Evolutionary conservation across 2,329 filamentous ascomycete species (phyloP), one percentile per base, ranked within the genome.

Genomic region (Metarhizium humberi): DNA sequence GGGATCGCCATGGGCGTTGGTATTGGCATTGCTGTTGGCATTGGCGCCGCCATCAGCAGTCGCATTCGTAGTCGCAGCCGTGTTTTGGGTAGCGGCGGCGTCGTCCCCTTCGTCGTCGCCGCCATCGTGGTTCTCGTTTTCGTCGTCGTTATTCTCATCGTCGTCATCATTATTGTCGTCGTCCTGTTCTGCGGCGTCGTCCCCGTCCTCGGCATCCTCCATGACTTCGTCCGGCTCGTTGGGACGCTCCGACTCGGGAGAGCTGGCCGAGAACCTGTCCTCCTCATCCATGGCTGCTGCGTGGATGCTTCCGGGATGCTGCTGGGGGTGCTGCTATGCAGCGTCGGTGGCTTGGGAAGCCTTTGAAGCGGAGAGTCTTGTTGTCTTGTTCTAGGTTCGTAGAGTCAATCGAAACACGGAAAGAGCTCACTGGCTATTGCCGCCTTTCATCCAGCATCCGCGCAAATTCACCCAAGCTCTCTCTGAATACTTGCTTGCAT

Each of bases 171-270:
- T 64, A 6, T 71, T 66, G 5, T 75, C 64, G 11, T 73, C 68
- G 8, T 71, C 66, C n/a, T 70, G 64, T n/a, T 67, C 67, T 49
- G 69, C 66, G 14, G 69, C 68, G 30, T 71, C 69, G 8, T 73
- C 71, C 20, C 66, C 69, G 25, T 73, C 71, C 14, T 76, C 72
- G 29, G 63, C 72, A 51, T 75, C 75, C 48, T 83, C 79, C 78
- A 83, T 82, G 40, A 79, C 71, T 63, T 84, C 80, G 61, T 84
- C 80, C 55, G 74, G 75, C 54, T 82, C 79, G 60, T 72, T 66
- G 8, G 66, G 67, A 56, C 66, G 66, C 49, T 73, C 70, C 8
- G 68, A 67, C 42, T 69, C 64, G 18, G 56, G 61, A 36, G 67
- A 68, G 60, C 66, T 69, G 25, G 58, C 66, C 3, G 65, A 67